These are phyloP conservation scores for Neurospora sp. DNA, from an alignment of 495 filamentous ascomycete species.

Conservation along the genomic window DNA sequence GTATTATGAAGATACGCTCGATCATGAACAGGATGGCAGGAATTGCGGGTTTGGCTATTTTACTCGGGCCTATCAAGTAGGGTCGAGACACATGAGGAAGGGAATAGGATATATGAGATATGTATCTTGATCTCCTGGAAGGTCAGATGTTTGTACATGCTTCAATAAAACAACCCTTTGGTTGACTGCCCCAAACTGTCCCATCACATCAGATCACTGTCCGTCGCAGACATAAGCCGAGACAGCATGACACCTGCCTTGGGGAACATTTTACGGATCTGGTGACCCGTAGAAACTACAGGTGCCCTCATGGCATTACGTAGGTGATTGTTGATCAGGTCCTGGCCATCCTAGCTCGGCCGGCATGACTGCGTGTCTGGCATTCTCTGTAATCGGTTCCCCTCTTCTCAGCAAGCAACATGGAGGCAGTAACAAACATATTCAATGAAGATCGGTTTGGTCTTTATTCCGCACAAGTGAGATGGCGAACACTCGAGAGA, in stretches of 20 bases:
- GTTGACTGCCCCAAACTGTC: background rate
- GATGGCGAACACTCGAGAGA: background rate
- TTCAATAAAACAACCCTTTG: background rate
- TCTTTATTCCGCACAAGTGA: background rate
- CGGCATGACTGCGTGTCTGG: background rate
- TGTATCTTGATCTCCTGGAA: background rate
- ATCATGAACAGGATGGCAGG: background rate
- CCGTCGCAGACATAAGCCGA: background rate
- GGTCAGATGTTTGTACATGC: background rate
- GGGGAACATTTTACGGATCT: background rate
- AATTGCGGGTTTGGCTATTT: background rate
- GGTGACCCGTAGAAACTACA: background rate
- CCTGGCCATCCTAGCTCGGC: background rate
- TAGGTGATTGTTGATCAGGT: background rate
- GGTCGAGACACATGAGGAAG: background rate
- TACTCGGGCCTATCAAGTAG: background rate
- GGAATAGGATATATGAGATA: background rate
- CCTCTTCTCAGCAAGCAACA: background rate
- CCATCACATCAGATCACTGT: background rate
- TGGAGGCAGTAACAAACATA: background rate
- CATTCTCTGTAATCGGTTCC: background rate
- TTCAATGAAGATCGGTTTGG: background rate
- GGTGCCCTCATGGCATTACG: background rate
- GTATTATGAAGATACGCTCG: background rate
- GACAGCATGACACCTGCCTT: background rate